These are phyloP conservation scores for Xylariales sp. DNA, from an alignment of 2,329 filamentous ascomycete genomes.

Conservation along the genomic window DNA sequence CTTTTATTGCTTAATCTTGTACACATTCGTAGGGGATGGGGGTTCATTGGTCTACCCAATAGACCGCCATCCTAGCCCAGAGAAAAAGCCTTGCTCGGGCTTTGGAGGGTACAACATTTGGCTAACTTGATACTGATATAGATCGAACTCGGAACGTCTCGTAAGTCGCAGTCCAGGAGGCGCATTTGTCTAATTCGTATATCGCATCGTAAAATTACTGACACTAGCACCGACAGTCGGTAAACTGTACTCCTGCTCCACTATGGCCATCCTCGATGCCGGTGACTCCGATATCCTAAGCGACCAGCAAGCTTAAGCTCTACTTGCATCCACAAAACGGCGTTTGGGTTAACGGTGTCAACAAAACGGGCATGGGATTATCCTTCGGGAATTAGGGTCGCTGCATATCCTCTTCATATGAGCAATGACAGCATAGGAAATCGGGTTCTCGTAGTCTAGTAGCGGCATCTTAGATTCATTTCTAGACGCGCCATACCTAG, in stretches of 20 bases:
- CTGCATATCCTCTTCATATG: conserved; percentile 25
- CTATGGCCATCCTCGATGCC: conserved; percentile 96
- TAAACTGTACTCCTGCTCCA: conserved; percentile 98
- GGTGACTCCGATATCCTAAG: conserved; percentile 98
- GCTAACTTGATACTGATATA: conserved; percentile 62
- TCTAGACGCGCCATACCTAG: conserved; percentile 31
- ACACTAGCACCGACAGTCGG: conserved; percentile 71
- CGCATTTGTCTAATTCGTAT: not conserved
- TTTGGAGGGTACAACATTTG: conserved; percentile 87
- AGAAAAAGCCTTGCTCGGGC: conserved; percentile 86
- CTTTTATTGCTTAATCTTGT: conserved; percentile 15
- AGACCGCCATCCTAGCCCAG: conserved; percentile 67
- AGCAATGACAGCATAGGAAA: conserved; percentile 33
- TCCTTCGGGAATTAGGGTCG: conserved; percentile 32
- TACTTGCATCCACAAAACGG: conserved; percentile 43
- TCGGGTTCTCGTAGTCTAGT: conserved; percentile 35
- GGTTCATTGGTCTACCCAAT: conserved; percentile 15
- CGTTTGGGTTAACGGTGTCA: conserved; percentile 48
- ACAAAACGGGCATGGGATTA: conserved; percentile 43
- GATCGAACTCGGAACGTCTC: conserved; percentile 91
- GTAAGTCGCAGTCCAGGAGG: conserved; percentile 31
- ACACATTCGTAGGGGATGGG: conserved; percentile 27
- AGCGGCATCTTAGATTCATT: conserved; percentile 24
- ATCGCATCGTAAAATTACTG: conserved; percentile 22
- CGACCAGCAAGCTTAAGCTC: conserved; percentile 73